Evolutionary conservation across 1,284 basidiomycete genomes (phyloP).

Genomic region (Trichosporon sp.): DNA sequence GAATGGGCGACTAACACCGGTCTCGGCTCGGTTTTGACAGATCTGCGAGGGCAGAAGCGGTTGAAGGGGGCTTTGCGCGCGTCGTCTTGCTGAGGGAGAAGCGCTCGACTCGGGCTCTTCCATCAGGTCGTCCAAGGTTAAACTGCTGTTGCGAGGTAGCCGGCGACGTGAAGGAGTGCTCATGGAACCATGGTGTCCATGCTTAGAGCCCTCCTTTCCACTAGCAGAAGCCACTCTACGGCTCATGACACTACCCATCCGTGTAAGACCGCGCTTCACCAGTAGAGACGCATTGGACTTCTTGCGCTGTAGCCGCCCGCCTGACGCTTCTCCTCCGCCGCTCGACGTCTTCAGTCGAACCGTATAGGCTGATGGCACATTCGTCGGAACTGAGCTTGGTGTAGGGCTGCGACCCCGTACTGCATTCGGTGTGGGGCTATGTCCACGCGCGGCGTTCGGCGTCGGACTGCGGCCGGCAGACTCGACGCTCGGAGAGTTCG

Average conservation of each 20-base stretch:
- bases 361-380: not conserved
- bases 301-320: constrained; percentile 10
- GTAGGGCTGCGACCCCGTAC: not conserved
- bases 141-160: not conserved
- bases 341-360: not conserved
- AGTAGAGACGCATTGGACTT: constrained; percentile 25
- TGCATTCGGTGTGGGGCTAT: not conserved
- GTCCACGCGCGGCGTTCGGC: not conserved
- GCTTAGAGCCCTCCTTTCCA: not conserved
- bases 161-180: not conserved
- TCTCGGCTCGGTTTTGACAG: not conserved
- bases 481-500: not conserved
- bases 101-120: not conserved
- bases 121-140: constrained; percentile 3
- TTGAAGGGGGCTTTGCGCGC: not conserved
- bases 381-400: not conserved
- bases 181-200: not conserved
- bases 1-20: constrained; percentile 35
- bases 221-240: constrained; percentile 5
- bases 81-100: not conserved
- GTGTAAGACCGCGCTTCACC: constrained; percentile 24
- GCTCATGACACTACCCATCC: constrained; percentile 31
- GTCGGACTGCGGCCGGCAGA: not conserved
- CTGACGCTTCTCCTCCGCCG: not conserved
- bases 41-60: constrained; percentile 10